phyloP scores from a whole-genome alignment of 75 land plant genomes.

The Ceratopteris richardii region DNA sequence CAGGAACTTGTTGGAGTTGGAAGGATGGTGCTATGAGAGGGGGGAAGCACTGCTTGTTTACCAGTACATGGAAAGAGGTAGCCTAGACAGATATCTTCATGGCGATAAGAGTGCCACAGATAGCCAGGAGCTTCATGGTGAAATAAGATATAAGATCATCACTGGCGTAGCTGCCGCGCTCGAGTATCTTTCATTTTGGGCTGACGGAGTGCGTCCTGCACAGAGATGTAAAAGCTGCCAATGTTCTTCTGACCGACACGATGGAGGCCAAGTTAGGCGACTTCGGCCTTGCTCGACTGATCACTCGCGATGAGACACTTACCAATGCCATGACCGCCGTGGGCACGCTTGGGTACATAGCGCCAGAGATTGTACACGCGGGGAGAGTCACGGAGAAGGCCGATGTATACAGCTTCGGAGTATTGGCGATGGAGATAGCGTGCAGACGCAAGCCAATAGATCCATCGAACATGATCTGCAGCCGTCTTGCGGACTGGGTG shows the following conservation, averaged over 20 bases:
- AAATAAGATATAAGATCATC: constrained; percentile 12
- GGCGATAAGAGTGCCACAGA: not conserved
- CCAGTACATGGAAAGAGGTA: constrained; percentile 27
- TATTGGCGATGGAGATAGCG: constrained; percentile 66
- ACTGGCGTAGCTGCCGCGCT: constrained; percentile 21
- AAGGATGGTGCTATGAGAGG: constrained; percentile 23
- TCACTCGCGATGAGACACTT: constrained; percentile 11
- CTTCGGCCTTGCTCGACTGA: constrained; percentile 36
- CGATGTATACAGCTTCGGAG: constrained; percentile 82
- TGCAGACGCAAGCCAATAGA: constrained; percentile 66
- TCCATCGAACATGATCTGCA: not conserved
- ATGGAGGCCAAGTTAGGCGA: constrained; percentile 31
- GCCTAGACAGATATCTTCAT: constrained; percentile 19
- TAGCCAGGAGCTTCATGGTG: constrained; percentile 11
- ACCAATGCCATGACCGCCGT: constrained; percentile 35
- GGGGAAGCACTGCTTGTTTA: constrained; percentile 16
- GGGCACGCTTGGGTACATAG: constrained; percentile 49
- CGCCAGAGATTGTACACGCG: constrained; percentile 35
- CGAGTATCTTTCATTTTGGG: constrained; percentile 19
- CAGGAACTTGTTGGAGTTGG: constrained; percentile 16
- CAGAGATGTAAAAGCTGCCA: constrained; percentile 34
- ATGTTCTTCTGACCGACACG: constrained; percentile 22
- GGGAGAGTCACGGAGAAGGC: constrained; percentile 54
- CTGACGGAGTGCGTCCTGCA: constrained; percentile 20
- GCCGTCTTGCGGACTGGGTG: not conserved